Base-by-base conservation (phyloP, 2,329 filamentous ascomycete species). In the Fragosphaeria purpurea region DNA sequence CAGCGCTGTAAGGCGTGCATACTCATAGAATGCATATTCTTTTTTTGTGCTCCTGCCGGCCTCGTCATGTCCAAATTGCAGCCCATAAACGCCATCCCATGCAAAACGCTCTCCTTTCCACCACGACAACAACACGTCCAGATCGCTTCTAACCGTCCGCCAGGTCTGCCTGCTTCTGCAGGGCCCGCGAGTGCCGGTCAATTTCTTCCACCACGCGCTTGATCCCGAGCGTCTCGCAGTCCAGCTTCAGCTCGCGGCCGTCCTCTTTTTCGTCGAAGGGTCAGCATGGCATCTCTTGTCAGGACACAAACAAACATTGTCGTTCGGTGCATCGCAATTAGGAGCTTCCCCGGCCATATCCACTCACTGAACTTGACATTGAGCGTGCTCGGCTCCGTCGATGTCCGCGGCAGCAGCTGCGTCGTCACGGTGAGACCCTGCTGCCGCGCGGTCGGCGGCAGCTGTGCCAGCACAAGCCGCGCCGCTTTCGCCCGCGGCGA, bases 201-300 rank as follows among this genome's bases (percentile, higher is more conserved):
- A 95, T 82, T 68, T 97, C 89, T 65, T 89, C 86, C 52, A 91
- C 76, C 22, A 97, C 79, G 61, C 89, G 86, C 64, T 87, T 86
- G 63, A 97, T 90, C 59, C 83, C 85, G 69, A 90, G 74, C 66
- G 84, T 85, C 59, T 87, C 82, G 58, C 88, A 77, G 63, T 95
- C 83, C 40, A 97, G 77, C 37, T 81, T 80, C 72, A 97, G 80
- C 62, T 94, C 84, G 71, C 91, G 95, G 60, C 93, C 93, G 63
- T 96, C 93, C 76, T 95, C 88, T 94, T 22, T 22, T 22, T 3
- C 22, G 22, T 22, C 22, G 22, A 22, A 22, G 22, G 22, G 22
- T 22, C 22, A 22, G 35, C 35, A 37, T 37, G 64, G 50, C 46
- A 4, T 22, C 22, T 22, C 22, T 22, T 22, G 22, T 22, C 22